Conservation (phyloP, 129 eudicot species). For the Arctium minus region DNA sequence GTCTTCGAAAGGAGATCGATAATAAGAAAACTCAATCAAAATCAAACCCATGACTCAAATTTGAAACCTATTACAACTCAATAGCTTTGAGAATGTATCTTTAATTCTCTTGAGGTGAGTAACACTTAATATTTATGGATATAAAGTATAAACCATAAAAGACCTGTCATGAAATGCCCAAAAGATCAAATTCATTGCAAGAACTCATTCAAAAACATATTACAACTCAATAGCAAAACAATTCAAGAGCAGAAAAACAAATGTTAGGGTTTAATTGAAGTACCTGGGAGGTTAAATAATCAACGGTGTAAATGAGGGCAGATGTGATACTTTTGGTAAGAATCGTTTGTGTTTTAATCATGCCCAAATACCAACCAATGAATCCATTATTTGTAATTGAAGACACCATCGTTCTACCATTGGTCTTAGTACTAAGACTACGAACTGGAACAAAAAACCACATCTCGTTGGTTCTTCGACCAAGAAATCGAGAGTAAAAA, state of each 20-base stretch:
- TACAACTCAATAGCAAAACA: background rate
- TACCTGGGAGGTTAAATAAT: slow-evolving; percentile 89
- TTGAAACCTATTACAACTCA: too few species aligned
- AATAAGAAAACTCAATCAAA: too few species aligned
- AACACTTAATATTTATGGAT: background rate
- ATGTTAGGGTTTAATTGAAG: background rate
- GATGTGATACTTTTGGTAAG: slow-evolving; percentile 77
- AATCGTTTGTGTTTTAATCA: slow-evolving; percentile 70
- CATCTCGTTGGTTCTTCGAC: slow-evolving; percentile 18
- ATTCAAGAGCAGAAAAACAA: background rate
- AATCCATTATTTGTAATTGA: slow-evolving; percentile 39
- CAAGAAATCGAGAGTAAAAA: slow-evolving; percentile 24
- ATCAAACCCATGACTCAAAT: too few species aligned
- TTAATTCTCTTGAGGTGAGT: background rate
- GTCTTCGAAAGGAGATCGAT: too few species aligned
- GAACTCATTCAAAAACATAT: background rate
- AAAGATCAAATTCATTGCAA: background rate
- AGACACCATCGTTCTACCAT: slow-evolving; percentile 12
- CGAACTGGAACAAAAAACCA: slow-evolving; percentile 19
- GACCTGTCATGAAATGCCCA: background rate
- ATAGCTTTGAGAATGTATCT: background rate
- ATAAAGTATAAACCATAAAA: background rate
- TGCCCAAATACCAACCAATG: slow-evolving; percentile 71
- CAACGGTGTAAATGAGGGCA: slow-evolving; percentile 64
- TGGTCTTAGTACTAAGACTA: slow-evolving; percentile 13